phyloP scores from a whole-genome alignment of 2,329 filamentous ascomycete species.

The Lojkania enalia region DNA sequence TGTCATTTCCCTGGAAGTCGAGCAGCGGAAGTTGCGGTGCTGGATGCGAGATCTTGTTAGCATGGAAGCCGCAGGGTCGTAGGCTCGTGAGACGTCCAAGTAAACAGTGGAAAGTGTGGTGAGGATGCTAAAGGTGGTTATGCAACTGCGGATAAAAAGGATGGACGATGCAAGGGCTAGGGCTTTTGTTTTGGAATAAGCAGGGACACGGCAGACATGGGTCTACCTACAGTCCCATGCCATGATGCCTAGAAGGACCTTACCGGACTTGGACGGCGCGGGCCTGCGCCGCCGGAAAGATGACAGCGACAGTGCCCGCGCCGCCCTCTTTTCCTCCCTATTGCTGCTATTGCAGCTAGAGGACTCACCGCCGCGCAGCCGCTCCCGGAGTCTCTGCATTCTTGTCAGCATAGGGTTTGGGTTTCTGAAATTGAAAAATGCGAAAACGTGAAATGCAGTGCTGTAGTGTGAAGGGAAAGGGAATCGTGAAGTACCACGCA shows the following conservation, averaged over 20 bases:
- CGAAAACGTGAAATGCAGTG: too few species aligned
- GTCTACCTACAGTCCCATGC: too few species aligned
- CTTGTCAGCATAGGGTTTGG: too few species aligned
- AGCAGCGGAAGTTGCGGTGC: constrained; percentile 27
- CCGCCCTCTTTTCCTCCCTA: background rate
- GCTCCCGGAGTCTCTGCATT: too few species aligned
- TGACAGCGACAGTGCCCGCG: constrained; percentile 7
- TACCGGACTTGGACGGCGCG: constrained; percentile 13
- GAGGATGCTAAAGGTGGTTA: constrained; percentile 6
- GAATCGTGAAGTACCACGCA: too few species aligned
- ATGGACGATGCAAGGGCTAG: background rate
- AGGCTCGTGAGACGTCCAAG: background rate
- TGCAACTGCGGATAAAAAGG: constrained; percentile 12
- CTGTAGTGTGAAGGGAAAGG: too few species aligned
- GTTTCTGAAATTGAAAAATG: too few species aligned
- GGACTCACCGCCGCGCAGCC: too few species aligned
- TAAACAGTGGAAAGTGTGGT: constrained; percentile 8
- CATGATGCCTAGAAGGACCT: too few species aligned
- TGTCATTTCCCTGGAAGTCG: constrained; percentile 32
- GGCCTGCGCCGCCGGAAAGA: constrained; percentile 7
- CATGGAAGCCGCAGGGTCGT: constrained; percentile 1
- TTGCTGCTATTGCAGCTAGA: too few species aligned
- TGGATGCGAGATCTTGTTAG: constrained; percentile 15
- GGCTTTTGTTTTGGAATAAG: constrained; percentile 10
- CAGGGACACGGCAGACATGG: constrained; percentile 4